These are phyloP conservation scores for Saxispiralis lemnorum DNA, from an alignment of 495 filamentous ascomycete species.

Conservation along the genomic window DNA sequence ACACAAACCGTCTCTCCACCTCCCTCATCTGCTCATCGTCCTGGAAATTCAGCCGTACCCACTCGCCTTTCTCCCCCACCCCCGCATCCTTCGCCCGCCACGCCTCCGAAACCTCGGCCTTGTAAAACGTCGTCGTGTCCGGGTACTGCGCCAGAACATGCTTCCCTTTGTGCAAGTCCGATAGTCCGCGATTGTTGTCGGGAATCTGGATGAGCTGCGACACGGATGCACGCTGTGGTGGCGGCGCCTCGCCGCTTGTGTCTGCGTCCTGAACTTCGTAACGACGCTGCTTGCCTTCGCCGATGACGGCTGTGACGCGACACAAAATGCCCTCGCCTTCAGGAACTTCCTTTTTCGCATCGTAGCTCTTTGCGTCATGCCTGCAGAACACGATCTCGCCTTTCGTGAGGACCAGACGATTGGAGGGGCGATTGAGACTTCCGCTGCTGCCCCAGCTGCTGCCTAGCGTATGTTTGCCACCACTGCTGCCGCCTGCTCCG, in stretches of 20 bases:
- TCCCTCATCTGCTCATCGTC: conserved; percentile 22
- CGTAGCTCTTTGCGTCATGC: conserved; percentile 17
- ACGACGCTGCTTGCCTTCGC: conserved; percentile 66
- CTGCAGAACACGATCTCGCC: conserved; percentile 77
- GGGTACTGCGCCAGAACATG: conserved; percentile 38
- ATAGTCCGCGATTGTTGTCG: conserved; percentile 32
- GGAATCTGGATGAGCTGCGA: conserved; percentile 74
- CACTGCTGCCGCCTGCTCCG: conserved; percentile 17
- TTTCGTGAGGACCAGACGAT: conserved; percentile 33
- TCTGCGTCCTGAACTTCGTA: conserved; percentile 93
- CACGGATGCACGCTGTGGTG: conserved; percentile 54
- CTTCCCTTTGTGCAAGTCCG: conserved; percentile 26
- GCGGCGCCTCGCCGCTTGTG: conserved; percentile 44
- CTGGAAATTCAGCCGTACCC: conserved; percentile 26
- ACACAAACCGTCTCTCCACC: conserved; percentile 26
- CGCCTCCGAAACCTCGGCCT: conserved; percentile 52
- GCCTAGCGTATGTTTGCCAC: conserved; percentile 9
- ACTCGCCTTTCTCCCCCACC: conserved; percentile 7
- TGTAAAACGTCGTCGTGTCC: conserved; percentile 93
- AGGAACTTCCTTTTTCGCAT: conserved; percentile 48
- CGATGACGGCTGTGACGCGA: conserved; percentile 64
- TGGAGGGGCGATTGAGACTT: conserved; percentile 5
- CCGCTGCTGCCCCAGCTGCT: neutral
- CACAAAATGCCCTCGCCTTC: conserved; percentile 79
- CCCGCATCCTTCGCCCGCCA: conserved; percentile 6